Evolutionary conservation across 148 eudicot genomes (phyloP), one percentile per base, ranked within the genome.

Genomic region (Vaccinium macrocarpon): DNA sequence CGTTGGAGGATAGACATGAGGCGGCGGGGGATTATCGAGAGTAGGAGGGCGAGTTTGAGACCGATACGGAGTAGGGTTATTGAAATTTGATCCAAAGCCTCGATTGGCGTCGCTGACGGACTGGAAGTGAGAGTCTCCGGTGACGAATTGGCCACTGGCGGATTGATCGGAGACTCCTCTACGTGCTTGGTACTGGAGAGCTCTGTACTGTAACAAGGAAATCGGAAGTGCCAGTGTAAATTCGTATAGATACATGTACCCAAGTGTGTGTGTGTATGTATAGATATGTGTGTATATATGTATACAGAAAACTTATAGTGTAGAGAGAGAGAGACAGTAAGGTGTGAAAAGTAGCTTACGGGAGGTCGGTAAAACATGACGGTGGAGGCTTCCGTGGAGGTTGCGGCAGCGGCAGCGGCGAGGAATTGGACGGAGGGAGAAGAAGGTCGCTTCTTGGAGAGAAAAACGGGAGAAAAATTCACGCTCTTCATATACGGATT

Each of bases 321-420:
- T 42, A 42, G 5, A 42, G 5, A 42, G 46, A 42, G 46, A 42
- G 46, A 42, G 46, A 42, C 6, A 42, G 46, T 15, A 68, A 68
- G 32, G 72, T 25, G 35, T 66, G 35, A 10, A 5, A 32, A 46
- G 78, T 84, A 57, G 68, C 78, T 83, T 84, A 85, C 87, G 35
- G 82, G 70, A 35, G 82, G 83, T 80, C 85, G 84, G 52, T 84
- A 84, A 81, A 86, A 84, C 86, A 86, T 88, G 80, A 64, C 29
- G 42, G 88, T 14, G 78, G 86, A 59, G 83, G 84, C 51, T 32
- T 72, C 56, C 78, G 76, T 35, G 84, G 81, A 21, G 15, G 82
- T 81, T 80, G 84, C 87, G 83, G 91, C 88, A 55, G 75, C 88
- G 89, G 93, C 86, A 55, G 75, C 88, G 89, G 93, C 86, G 82